Evolutionary conservation across 306 rosid species (phyloP).

Genomic region (Fagus sylvatica): DNA sequence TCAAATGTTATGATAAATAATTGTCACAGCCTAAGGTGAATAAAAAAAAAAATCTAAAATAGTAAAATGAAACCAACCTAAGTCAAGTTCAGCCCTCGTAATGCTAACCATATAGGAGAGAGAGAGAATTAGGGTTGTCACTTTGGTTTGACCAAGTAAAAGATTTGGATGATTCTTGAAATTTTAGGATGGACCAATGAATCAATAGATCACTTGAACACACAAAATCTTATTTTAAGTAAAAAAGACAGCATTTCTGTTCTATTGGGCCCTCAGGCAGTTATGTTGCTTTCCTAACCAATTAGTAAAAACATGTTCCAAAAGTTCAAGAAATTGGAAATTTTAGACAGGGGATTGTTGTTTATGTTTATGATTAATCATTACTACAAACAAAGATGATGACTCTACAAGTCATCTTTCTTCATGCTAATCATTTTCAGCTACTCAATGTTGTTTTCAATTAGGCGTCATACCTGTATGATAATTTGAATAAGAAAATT

Average conservation of each 20-base stretch:
- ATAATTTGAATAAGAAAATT: too few relatives aligned
- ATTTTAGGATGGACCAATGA: constrained; percentile 2
- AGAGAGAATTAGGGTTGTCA: not conserved
- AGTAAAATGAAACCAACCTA: not conserved
- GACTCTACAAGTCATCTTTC: not conserved
- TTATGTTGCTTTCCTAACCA: constrained; percentile 3
- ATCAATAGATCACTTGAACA: constrained; percentile 20
- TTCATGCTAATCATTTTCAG: not conserved
- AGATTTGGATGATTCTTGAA: not conserved
- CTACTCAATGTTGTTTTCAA: not conserved
- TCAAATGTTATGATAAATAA: too few relatives aligned
- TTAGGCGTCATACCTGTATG: not conserved
- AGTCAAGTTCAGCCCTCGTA: too few relatives aligned
- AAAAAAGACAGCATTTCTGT: not conserved
- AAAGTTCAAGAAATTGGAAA: not conserved
- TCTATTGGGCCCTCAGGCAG: constrained; percentile 1
- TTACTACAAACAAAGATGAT: not conserved
- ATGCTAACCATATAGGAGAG: not conserved
- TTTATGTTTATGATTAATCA: not conserved
- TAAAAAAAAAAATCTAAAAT: not conserved
- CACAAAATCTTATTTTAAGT: constrained; percentile 21
- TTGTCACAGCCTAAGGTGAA: too few relatives aligned
- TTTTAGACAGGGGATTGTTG: not conserved
- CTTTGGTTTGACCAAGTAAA: constrained; percentile 27
- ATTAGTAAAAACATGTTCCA: not conserved